These are phyloP conservation scores for Emericellopsis terricola DNA, from an alignment of 495 filamentous ascomycete genomes.

Conservation along the genomic window DNA sequence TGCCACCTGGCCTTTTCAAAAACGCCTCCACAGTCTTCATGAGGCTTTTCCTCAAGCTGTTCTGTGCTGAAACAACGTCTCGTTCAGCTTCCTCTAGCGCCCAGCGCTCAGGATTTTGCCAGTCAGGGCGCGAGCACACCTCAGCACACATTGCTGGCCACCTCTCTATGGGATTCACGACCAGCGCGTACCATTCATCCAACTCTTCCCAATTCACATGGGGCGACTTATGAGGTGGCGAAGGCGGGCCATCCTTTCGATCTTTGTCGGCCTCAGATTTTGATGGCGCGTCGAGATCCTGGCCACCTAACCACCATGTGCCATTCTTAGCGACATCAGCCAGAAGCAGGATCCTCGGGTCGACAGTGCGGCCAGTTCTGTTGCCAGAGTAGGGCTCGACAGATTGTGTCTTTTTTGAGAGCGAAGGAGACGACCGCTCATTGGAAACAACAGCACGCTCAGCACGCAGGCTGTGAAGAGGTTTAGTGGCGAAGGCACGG, in stretches of 20 bases:
- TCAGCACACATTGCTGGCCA: conserved; percentile 40
- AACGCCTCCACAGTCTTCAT: conserved; percentile 72
- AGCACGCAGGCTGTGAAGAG: conserved; percentile 11
- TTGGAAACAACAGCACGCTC: conserved; percentile 3
- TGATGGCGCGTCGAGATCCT: conserved; percentile 20
- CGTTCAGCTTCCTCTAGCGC: conserved; percentile 33
- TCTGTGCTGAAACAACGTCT: conserved; percentile 45
- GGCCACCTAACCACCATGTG: conserved; percentile 60
- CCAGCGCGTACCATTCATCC: conserved; percentile 57
- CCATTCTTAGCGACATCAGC: conserved; percentile 73
- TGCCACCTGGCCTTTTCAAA: conserved; percentile 67
- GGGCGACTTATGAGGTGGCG: conserved; percentile 31
- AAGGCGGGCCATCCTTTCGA: background rate
- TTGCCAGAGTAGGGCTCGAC: background rate
- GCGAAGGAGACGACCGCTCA: conserved; percentile 3
- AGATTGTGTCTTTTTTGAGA: too few relatives aligned
- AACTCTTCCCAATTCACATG: conserved; percentile 60
- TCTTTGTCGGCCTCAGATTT: background rate
- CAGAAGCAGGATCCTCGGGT: conserved; percentile 56
- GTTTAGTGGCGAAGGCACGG: conserved; percentile 39
- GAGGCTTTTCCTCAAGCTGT: conserved; percentile 48
- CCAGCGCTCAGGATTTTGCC: conserved; percentile 9
- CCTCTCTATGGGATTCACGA: conserved; percentile 34
- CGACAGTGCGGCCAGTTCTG: conserved; percentile 4
- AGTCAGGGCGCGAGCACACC: conserved; percentile 14